Evolutionary conservation across 148 eudicot species (phyloP), one percentile per base, ranked within the genome.

Genomic region (Tetragonia tetragonoides): DNA sequence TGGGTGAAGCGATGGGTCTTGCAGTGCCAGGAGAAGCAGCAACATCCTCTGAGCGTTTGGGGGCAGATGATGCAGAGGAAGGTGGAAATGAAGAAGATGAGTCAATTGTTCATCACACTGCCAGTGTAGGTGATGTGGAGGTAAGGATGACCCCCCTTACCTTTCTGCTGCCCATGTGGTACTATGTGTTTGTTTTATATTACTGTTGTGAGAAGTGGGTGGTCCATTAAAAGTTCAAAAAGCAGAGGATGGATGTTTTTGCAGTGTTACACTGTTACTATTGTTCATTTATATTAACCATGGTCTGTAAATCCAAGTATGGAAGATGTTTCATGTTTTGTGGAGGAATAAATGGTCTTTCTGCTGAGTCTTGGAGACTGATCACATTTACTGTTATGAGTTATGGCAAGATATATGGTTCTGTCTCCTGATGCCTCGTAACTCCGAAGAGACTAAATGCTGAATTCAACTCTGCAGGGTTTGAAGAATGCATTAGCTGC

Each of bases 1-100:
- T 95, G 87, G 99, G 99, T 59, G 95, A 95, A 85, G 97, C 98
- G 70, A 93, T 96, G 95, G 97, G 98, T 76, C 89, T 90, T 80
- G 86, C 99, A 74, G 93, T 81, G 67, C 61, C 85, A 47, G 93
- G 88, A 75, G 99, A 87, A 46, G 85, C 84, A 77, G 90, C 86
- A 24, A 76, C 92, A 59, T 84, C 92, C 76, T 77, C 88, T 74
- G 93, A 85, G 34, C 81, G 64, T 68, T 69, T 90, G 54, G 97
- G 54, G 64, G 76, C 84, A 53, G 95, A 88, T 61, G 99, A 89
- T 72, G 79, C 88, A 65, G 99, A 91, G 75, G 99, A 92, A 65
- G 81, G 77, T 63, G 97, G 73, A 78, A 89, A 84, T 82, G 99
- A 95, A 64, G 99, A 91, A 62, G 99, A 93, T 51, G 99, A 96